phyloP scores from a whole-genome alignment of 2,329 filamentous ascomycete genomes.

The Colletotrichum shisoi region DNA sequence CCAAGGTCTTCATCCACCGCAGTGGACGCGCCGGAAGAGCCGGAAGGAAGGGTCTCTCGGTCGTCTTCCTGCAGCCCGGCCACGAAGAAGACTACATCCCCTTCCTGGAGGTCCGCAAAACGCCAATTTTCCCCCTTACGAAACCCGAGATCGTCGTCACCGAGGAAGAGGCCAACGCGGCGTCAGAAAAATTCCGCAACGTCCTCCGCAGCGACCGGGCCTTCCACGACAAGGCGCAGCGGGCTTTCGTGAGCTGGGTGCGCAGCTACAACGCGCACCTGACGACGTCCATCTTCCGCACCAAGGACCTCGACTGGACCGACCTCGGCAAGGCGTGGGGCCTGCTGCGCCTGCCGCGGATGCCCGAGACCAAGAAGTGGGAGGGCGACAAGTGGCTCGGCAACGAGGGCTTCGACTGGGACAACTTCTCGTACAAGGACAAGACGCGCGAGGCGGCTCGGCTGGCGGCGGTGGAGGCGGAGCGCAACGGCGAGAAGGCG shows the following conservation, averaged over 20 bases:
- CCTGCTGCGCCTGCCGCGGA: constrained; percentile 83
- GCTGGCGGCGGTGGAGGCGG: constrained; percentile 62
- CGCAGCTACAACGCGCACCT: constrained; percentile 91
- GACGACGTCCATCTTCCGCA: constrained; percentile 87
- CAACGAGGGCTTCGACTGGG: constrained; percentile 68
- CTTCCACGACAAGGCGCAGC: constrained; percentile 86
- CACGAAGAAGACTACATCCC: constrained; percentile 88
- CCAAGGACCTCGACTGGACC: constrained; percentile 83
- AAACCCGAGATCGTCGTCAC: constrained; percentile 65
- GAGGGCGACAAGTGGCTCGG: constrained; percentile 71
- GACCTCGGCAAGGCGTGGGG: constrained; percentile 86
- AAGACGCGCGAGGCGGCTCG: constrained; percentile 73
- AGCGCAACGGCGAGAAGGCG: constrained; percentile 51
- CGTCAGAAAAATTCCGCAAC: constrained; percentile 68
- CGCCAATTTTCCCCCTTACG: constrained; percentile 73
- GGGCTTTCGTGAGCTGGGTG: constrained; percentile 92
- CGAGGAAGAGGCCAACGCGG: constrained; percentile 65
- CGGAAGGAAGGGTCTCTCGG: constrained; percentile 81
- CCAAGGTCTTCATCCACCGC: constrained; percentile 94
- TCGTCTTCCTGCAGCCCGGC: constrained; percentile 85
- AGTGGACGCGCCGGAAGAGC: constrained; percentile 90
- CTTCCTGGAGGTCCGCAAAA: constrained; percentile 87
- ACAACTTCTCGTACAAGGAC: constrained; percentile 74
- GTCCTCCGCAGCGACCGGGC: constrained; percentile 61
- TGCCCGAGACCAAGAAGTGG: constrained; percentile 86